Percentiles rank a stretch among this genome's conserved stretches.
Evolutionary conservation across 1,284 basidiomycete species (phyloP).

Genomic region (Volvariella volvacea): DNA sequence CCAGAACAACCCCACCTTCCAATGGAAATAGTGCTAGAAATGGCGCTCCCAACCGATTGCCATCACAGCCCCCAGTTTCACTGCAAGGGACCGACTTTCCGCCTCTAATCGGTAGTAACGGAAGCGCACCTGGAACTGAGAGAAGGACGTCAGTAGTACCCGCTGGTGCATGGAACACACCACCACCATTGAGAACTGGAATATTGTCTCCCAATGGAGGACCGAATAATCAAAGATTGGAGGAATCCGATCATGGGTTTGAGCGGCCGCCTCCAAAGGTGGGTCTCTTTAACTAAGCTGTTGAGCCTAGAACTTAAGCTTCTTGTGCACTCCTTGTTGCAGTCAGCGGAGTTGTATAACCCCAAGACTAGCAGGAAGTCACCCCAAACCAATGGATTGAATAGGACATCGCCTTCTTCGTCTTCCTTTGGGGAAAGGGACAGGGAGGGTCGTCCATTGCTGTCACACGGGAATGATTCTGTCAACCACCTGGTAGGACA

Average conservation of each 20-base stretch:
- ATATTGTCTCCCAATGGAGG: constrained; percentile 11
- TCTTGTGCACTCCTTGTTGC: constrained; percentile 4
- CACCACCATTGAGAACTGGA: constrained; percentile 39
- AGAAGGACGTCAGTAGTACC: constrained; percentile 42
- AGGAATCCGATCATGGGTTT: constrained; percentile 43
- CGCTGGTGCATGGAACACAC: constrained; percentile 66
- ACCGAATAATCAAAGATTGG: constrained; percentile 21
- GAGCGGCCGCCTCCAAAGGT: constrained; percentile 45
- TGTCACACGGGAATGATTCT: too few species aligned
- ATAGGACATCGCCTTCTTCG: not conserved
- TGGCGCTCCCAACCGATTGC: constrained; percentile 16
- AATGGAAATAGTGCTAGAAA: constrained; percentile 27
- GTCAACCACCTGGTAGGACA: constrained; percentile 4
- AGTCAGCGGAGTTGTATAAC: constrained; percentile 47
- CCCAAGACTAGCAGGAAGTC: constrained; percentile 28
- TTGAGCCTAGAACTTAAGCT: too few species aligned
- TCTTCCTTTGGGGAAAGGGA: constrained; percentile 5
- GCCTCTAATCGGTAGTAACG: constrained; percentile 46
- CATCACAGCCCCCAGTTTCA: constrained; percentile 29
- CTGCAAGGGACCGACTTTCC: constrained; percentile 68
- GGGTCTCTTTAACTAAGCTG: constrained; percentile 7
- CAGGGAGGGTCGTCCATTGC: not conserved
- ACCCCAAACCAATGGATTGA: not conserved
- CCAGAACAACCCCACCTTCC: constrained; percentile 23
- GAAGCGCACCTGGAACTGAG: constrained; percentile 30